Percentiles rank a stretch among this genome's conserved stretches.
phyloP scores from a whole-genome alignment of 2,329 filamentous ascomycete genomes.

The Colletotrichum cordylinicola region DNA sequence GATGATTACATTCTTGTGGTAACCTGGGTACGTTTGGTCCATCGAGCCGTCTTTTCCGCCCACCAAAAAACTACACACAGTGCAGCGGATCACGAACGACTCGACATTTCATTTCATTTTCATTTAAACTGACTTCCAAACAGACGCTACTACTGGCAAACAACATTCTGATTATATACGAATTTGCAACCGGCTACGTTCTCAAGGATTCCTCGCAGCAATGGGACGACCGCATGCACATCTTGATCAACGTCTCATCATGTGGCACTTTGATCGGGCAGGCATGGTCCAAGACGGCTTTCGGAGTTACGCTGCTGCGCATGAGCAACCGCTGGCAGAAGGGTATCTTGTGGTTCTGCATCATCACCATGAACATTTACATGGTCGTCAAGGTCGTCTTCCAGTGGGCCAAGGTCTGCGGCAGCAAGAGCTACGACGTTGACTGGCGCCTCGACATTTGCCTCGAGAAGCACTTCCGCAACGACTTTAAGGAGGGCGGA shows the following conservation, averaged over 20 bases:
- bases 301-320: constrained; percentile 40
- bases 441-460: constrained; percentile 54
- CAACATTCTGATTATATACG: constrained; percentile 48
- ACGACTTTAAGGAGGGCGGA: constrained; percentile 54
- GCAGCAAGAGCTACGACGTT: constrained; percentile 45
- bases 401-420: constrained; percentile 54
- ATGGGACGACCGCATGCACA: constrained; percentile 59
- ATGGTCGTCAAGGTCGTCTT: constrained; percentile 54
- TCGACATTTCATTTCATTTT: not conserved
- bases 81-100: not conserved
- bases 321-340: constrained; percentile 50
- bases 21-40: constrained; percentile 39
- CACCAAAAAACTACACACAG: too few relatives aligned
- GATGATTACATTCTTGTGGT: constrained; percentile 43
- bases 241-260: constrained; percentile 51
- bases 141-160: constrained; percentile 47
- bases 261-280: constrained; percentile 42
- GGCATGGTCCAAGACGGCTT: constrained; percentile 41
- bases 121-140: not conserved
- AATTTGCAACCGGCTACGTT: constrained; percentile 56
- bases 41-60: not conserved
- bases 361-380: constrained; percentile 51
- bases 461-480: constrained; percentile 40
- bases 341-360: constrained; percentile 53
- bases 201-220: constrained; percentile 37